A percentile compares a stretch with the other conserved stretches of the same genome.
Evolutionary conservation across 306 rosid genomes (phyloP).

Genomic region (Rosa multiflora): DNA sequence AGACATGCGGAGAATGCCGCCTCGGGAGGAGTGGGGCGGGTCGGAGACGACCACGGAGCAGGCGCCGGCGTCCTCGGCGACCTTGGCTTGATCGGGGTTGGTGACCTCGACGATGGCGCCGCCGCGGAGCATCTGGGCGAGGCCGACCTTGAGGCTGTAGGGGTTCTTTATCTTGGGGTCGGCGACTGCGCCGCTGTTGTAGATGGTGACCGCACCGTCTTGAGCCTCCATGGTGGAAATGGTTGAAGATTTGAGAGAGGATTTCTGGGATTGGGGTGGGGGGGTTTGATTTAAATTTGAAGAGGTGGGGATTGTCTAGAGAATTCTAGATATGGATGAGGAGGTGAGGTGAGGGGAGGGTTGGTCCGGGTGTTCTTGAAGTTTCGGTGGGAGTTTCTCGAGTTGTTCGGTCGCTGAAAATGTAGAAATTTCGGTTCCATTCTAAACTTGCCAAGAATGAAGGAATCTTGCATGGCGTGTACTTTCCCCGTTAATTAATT

Average conservation of each 20-base stretch:
- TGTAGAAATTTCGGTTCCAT: neutral
- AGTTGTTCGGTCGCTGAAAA: constrained; percentile 2
- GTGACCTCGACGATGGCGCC: constrained; percentile 64
- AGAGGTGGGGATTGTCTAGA: neutral
- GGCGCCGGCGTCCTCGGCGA: constrained; percentile 75
- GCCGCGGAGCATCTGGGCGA: constrained; percentile 55
- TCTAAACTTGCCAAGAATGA: neutral
- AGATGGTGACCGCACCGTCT: constrained; percentile 51
- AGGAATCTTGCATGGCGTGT: neutral
- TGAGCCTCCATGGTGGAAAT: constrained; percentile 42
- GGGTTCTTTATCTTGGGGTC: constrained; percentile 39
- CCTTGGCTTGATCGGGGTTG: constrained; percentile 50
- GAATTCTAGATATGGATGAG: neutral
- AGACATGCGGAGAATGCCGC: constrained; percentile 51
- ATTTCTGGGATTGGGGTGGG: neutral
- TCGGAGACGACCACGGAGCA: constrained; percentile 50
- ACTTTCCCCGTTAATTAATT: neutral
- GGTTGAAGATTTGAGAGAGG: neutral
- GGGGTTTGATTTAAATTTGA: neutral
- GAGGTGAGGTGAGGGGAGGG: neutral
- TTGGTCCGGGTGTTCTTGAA: neutral
- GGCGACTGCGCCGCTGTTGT: constrained; percentile 46
- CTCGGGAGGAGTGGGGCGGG: constrained; percentile 6
- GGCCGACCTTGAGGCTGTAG: constrained; percentile 40
- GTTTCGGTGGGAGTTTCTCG: neutral